Evolutionary conservation across 2,329 filamentous ascomycete genomes (phyloP).

Genomic region (Hyphodiscus sp.): DNA sequence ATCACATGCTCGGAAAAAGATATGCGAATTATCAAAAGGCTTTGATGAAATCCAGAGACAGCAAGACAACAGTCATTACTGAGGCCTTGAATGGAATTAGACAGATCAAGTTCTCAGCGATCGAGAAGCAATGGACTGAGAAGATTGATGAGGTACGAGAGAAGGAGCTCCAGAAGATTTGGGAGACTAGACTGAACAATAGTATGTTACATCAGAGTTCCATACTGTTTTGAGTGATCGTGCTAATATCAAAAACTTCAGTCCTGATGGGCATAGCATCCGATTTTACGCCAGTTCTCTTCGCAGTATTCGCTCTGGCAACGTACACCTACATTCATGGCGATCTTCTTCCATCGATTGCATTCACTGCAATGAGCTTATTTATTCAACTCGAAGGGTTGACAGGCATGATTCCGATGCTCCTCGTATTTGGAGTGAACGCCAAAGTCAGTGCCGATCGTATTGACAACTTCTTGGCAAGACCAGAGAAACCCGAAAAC

Average conservation of each 20-base stretch:
- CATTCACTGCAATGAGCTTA: constrained; percentile 69
- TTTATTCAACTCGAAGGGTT: constrained; percentile 66
- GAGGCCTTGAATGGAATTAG: constrained; percentile 71
- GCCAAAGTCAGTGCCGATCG: constrained; percentile 65
- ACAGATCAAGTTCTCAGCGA: constrained; percentile 75
- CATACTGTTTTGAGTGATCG: neutral
- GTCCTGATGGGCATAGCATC: constrained; percentile 38
- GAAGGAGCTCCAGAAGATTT: constrained; percentile 58
- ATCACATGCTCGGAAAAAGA: constrained; percentile 55
- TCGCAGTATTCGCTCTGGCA: constrained; percentile 63
- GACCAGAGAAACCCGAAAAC: constrained; percentile 53
- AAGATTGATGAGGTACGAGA: constrained; percentile 60
- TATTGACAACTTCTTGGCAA: constrained; percentile 61
- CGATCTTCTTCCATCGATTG: constrained; percentile 61
- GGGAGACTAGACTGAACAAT: constrained; percentile 34
- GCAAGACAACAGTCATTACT: constrained; percentile 65
- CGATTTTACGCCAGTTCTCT: constrained; percentile 64
- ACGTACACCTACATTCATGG: constrained; percentile 60
- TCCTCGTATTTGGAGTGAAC: constrained; percentile 62
- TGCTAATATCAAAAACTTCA: neutral
- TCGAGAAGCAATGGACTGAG: constrained; percentile 66
- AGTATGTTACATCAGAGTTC: neutral
- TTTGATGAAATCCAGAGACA: constrained; percentile 67
- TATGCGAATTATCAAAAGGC: constrained; percentile 58
- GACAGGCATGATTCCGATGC: constrained; percentile 61